Percentiles rank a stretch among this genome's conserved stretches.
phyloP scores from a whole-genome alignment of 2,329 filamentous ascomycete genomes.

The Tolypocladium inflatum region DNA sequence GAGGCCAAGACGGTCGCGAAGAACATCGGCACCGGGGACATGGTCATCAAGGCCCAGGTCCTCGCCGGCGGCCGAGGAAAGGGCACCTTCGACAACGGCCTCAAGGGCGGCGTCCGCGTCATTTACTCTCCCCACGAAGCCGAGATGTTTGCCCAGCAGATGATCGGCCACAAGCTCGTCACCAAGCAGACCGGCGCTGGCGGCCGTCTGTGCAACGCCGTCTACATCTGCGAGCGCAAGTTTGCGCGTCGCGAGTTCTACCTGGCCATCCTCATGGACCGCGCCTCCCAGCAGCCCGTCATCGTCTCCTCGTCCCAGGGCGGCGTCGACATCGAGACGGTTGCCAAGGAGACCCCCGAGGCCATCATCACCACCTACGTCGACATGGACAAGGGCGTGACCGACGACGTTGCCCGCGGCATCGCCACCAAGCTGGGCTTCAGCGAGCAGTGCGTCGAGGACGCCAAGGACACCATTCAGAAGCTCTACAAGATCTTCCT shows the following conservation, averaged over 20 bases:
- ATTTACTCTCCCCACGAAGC: constrained; percentile 97
- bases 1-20: constrained; percentile 91
- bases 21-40: constrained; percentile 85
- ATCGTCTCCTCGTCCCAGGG: constrained; percentile 97
- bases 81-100: constrained; percentile 93
- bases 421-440: constrained; percentile 92
- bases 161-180: constrained; percentile 99
- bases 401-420: constrained; percentile 83
- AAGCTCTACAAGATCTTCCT: constrained; percentile 98
- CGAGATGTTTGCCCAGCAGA: constrained; percentile 96
- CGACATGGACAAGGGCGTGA: constrained; percentile 90
- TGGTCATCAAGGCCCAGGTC: constrained; percentile 99
- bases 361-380: constrained; percentile 92
- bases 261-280: constrained; percentile 97
- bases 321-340: constrained; percentile 98
- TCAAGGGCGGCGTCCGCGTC: constrained; percentile 97
- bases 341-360: constrained; percentile 94
- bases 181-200: constrained; percentile 97
- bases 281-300: constrained; percentile 78
- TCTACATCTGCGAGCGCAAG: constrained; percentile 99
- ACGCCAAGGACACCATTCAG: constrained; percentile 93
- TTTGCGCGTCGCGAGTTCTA: constrained; percentile 99
- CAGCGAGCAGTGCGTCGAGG: constrained; percentile 93
- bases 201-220: constrained; percentile 90
- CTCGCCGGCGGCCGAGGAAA: constrained; percentile 96